Conservation (phyloP, 768 basidiomycete genomes). For the Russula vinacea region DNA sequence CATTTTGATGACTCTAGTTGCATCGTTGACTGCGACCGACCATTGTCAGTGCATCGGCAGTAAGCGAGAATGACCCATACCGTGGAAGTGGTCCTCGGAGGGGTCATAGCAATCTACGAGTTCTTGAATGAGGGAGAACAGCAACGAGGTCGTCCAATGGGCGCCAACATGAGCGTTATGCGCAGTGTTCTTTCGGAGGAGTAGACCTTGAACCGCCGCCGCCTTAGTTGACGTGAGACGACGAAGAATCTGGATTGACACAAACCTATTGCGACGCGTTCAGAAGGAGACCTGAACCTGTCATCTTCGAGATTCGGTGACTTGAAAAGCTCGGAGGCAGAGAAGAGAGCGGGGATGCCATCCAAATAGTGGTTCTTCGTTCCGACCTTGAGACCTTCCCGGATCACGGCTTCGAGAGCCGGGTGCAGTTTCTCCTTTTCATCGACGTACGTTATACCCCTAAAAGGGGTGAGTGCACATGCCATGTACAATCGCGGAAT, state of each 20-base stretch:
- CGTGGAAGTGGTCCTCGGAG: slow-evolving; percentile 41
- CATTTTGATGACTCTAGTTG: slow-evolving; percentile 47
- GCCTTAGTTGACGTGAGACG: not conserved
- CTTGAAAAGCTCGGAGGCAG: slow-evolving; percentile 47
- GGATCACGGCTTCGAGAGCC: slow-evolving; percentile 65
- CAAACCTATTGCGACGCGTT: slow-evolving; percentile 60
- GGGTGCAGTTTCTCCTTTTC: slow-evolving; percentile 59
- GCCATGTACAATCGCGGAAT: slow-evolving; percentile 74
- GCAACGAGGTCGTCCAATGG: slow-evolving; percentile 66
- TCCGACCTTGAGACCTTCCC: slow-evolving; percentile 83
- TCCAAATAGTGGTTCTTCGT: slow-evolving; percentile 72
- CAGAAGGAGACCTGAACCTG: slow-evolving; percentile 42
- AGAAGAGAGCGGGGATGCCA: slow-evolving; percentile 67
- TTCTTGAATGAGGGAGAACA: slow-evolving; percentile 76
- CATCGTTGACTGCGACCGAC: slow-evolving; percentile 41
- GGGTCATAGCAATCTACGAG: slow-evolving; percentile 53
- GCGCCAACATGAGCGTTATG: slow-evolving; percentile 61
- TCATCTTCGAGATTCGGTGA: slow-evolving; percentile 38
- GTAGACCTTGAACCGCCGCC: slow-evolving; percentile 45
- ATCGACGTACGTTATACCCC: slow-evolving; percentile 54
- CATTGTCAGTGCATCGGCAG: slow-evolving; percentile 27
- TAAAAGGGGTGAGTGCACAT: slow-evolving; percentile 69
- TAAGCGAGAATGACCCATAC: slow-evolving; percentile 37
- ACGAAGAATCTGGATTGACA: slow-evolving; percentile 3
- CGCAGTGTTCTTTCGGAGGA: slow-evolving; percentile 63